Evolutionary conservation across 2,329 filamentous ascomycete genomes (phyloP), one percentile per base, ranked within the genome.

Genomic region (Diplodia sapinea): DNA sequence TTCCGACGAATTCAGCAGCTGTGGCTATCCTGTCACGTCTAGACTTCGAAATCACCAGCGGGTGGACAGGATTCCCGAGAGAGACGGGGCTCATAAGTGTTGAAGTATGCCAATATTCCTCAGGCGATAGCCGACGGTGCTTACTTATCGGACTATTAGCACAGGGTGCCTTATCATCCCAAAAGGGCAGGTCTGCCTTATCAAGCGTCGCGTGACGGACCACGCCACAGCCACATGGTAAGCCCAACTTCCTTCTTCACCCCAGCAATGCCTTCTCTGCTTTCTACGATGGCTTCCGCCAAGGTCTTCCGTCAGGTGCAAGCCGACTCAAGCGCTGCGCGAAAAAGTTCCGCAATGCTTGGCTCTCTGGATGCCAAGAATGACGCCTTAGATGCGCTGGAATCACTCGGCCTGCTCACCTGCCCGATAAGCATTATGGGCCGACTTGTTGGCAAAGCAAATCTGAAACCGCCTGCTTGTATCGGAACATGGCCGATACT

Each of bases 131-230:
- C 56, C 56, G 56, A 59, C n/a, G 43, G 38, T 59, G 36, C 56
- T 59, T 47, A 59, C 38, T 31, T 47, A 59, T 59, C 13, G 20
- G 20, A 47, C 5, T 49, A 59, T 47, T 59, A 38, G 20, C 12
- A 23, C n/a, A n/a, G 15, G 38, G 36, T 38, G 56, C 56, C 56
- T 59, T 59, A 59, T 59, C 56, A 59, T 59, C 56, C 56, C 56
- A 31, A 59, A 59, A 15, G n/a, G 56, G 56, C 38, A 59, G 56
- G 56, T 59, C 56, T 59, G 38, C 36, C 20, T 47, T 59, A 29
- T 38, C 38, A 59, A 59, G 36, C 56, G 56, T n/a, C 56, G 56
- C 56, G 56, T 59, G 56, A 59, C 56, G 43, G 43, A 23, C 38
- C 56, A 47, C 56, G 38, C 56, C 56, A 40, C 31, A 43, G 40